Base-by-base conservation (phyloP, 257 asterid genomes). In the Solanum sitiens region DNA sequence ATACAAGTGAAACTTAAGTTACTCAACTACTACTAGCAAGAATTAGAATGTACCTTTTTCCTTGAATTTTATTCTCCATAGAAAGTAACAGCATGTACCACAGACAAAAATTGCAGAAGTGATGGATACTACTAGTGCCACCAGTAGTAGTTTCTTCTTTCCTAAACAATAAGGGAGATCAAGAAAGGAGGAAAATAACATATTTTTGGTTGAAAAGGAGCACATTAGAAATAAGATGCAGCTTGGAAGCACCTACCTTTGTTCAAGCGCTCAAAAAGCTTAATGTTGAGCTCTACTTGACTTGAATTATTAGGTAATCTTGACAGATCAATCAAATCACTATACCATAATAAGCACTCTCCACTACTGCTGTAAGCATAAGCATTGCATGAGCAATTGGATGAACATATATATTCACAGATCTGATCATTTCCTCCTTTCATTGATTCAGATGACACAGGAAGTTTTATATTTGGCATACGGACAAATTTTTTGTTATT, bases 311-410 rank as follows among this genome's bases (percentile, higher is more conserved):
- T 86, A 20, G n/a, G 13, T 7, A 44, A 3, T 83, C 27, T 75
- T n/a, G 73, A 85, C 70, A 90, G 53, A 87, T 83, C 89, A 42
- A 83, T 4, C 77, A 90, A 15, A 18, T 87, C 86, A 0, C 20
- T 83, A 12, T 21, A 15, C 84, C 67, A 90, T 15, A 87, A 82
- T 44, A 83, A 82, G 67, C 91, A 90, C 35, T 87, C 72, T 67
- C 87, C 89, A 21, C 27, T 35, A 5, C n/a, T 67, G 72, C 37
- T 86, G 83, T 61, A 39, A 8, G 91, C 86, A 74, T 67, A 91
- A 74, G 88, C 92, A 37, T 70, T 65, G 86, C 92, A 91, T 32
- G 91, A 75, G 88, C 92, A 91, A 70, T 83, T 53, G 32, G 30
- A 68, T 21, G 21, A 30, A 85, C 93, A 90, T n/a, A 61, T 53